phyloP scores from a whole-genome alignment of 495 filamentous ascomycete genomes.

The Penicillium parvum region DNA sequence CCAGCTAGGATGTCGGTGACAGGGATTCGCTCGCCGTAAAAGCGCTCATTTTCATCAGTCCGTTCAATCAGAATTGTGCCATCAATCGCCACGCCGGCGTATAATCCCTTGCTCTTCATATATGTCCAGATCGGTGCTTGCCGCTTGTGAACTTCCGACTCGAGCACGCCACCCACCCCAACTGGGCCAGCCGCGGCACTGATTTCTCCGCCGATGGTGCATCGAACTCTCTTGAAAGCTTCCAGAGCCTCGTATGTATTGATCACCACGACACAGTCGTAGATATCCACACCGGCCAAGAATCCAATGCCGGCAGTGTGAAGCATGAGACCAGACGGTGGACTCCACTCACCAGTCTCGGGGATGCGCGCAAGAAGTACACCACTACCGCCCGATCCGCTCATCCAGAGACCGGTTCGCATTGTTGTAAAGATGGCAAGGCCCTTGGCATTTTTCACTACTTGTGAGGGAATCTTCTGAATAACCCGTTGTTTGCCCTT shows the following conservation, averaged over 20 bases:
- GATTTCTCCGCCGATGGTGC: conserved; percentile 75
- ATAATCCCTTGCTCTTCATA: conserved; percentile 80
- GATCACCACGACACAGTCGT: conserved; percentile 88
- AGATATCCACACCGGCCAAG: conserved; percentile 83
- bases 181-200: conserved; percentile 75
- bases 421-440: conserved; percentile 90
- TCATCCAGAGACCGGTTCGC: conserved; percentile 87
- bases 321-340: conserved; percentile 80
- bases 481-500: conserved; percentile 64
- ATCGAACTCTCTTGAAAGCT: conserved; percentile 69
- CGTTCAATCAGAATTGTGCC: conserved; percentile 83
- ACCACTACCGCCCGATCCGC: conserved; percentile 76
- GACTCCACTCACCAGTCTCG: conserved; percentile 81
- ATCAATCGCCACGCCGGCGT: conserved; percentile 75
- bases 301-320: conserved; percentile 88
- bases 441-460: conserved; percentile 80
- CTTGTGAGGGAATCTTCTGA: conserved; percentile 78
- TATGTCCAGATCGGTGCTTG: conserved; percentile 80
- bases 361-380: conserved; percentile 70
- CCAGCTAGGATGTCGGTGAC: conserved; percentile 80
- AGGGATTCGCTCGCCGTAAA: conserved; percentile 68
- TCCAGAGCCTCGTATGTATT: conserved; percentile 78
- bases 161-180: conserved; percentile 66
- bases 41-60: conserved; percentile 82
- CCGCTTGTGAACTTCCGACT: conserved; percentile 67